Conservation (phyloP, 2,329 filamentous ascomycete genomes). For the Sporothrix curviconia region DNA sequence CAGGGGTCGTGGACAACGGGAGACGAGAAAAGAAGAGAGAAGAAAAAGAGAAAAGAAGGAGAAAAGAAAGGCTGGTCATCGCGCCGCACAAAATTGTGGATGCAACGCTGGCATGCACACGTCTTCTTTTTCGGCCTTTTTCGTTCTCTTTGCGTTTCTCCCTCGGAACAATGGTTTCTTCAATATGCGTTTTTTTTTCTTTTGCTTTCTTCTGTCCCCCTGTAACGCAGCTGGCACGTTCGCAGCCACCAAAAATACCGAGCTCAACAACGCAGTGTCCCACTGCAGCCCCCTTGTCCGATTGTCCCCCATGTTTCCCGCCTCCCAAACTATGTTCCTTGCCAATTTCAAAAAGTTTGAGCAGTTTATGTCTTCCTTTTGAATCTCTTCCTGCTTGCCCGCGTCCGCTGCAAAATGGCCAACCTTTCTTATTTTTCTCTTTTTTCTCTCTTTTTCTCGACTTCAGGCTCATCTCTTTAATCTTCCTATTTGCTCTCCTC, state of each 20-base stretch:
- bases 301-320: slow-evolving; percentile 4
- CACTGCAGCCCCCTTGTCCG: not conserved
- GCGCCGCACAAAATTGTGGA: not conserved
- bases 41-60: not conserved
- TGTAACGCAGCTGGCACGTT: not conserved
- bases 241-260: slow-evolving; percentile 1
- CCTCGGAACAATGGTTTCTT: no score
- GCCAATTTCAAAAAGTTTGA: no score
- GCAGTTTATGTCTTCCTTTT: no score
- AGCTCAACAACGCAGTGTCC: not conserved
- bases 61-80: slow-evolving; percentile 2
- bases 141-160: not conserved
- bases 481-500: not conserved
- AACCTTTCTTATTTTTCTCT: no score
- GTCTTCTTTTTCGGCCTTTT: not conserved
- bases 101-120: not conserved
- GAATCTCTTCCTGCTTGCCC: no score
- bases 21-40: not conserved
- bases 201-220: not conserved
- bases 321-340: no score
- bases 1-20: no score
- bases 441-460: not conserved
- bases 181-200: not conserved
- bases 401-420: no score
- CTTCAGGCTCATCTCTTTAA: not conserved